These are phyloP conservation scores for Cladosporium sp. DNA, from an alignment of 2,329 filamentous ascomycete genomes.

Conservation along the genomic window DNA sequence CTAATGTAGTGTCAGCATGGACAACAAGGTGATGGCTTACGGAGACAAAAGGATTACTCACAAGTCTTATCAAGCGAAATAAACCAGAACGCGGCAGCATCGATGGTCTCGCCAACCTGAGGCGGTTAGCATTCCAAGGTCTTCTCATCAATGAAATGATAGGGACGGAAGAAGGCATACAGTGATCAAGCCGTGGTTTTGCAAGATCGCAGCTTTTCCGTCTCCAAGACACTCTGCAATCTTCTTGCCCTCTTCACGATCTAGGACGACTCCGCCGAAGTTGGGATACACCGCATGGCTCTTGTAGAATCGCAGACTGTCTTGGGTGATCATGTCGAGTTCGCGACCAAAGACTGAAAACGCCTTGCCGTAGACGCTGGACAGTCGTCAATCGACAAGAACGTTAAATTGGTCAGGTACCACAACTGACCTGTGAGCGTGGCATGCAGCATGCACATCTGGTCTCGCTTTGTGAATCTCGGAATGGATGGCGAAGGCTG, in stretches of 20 bases:
- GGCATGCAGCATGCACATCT: constrained; percentile 40
- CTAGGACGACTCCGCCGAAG: constrained; percentile 44
- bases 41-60: neutral
- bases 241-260: constrained; percentile 38
- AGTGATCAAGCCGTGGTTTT: constrained; percentile 45
- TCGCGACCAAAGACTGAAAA: constrained; percentile 41
- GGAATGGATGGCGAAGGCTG: constrained; percentile 43
- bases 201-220: constrained; percentile 37
- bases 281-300: constrained; percentile 36
- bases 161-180: neutral
- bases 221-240: constrained; percentile 37
- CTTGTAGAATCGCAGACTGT: constrained; percentile 39
- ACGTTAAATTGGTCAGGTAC: neutral
- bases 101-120: constrained; percentile 31
- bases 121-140: neutral
- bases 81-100: constrained; percentile 44
- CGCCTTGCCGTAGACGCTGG: constrained; percentile 43
- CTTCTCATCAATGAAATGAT: neutral
- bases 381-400: neutral
- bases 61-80: constrained; percentile 41
- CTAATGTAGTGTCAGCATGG: neutral
- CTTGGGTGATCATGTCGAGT: constrained; percentile 42
- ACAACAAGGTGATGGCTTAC: neutral
- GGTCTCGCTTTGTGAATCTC: constrained; percentile 38
- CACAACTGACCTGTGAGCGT: constrained; percentile 29